phyloP scores from a whole-genome alignment of 768 basidiomycete genomes.

The Vishniacozyma victoriae region DNA sequence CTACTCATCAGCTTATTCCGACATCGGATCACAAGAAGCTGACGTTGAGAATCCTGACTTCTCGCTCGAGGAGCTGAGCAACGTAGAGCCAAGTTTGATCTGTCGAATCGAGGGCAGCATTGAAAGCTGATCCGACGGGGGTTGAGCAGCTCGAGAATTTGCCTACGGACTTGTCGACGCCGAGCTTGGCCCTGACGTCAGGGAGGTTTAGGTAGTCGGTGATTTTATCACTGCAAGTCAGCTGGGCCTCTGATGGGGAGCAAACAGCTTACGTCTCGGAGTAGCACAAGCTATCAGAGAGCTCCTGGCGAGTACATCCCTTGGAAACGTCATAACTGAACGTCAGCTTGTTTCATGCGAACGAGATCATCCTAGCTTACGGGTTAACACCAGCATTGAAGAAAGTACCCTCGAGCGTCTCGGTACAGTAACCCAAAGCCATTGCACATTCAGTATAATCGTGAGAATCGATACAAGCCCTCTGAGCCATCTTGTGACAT shows the following conservation, averaged over 20 bases:
- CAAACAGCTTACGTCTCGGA: slow-evolving; percentile 50
- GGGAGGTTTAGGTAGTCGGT: slow-evolving; percentile 59
- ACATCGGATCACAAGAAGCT: slow-evolving; percentile 2
- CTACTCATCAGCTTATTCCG: slow-evolving; percentile 2
- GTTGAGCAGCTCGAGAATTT: slow-evolving; percentile 60
- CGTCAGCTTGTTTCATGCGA: slow-evolving; percentile 41
- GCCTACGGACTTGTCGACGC: slow-evolving; percentile 53
- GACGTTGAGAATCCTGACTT: slow-evolving; percentile 58
- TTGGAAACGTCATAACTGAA: slow-evolving; percentile 68
- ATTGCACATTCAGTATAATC: slow-evolving; percentile 65
- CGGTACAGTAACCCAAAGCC: slow-evolving; percentile 62
- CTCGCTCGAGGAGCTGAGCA: slow-evolving; percentile 66
- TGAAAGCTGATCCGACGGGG: slow-evolving; percentile 55
- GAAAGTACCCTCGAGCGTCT: slow-evolving; percentile 53
- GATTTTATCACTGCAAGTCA: slow-evolving; percentile 49
- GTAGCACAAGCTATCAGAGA: slow-evolving; percentile 57
- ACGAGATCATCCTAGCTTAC: slow-evolving; percentile 15
- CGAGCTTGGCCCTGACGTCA: slow-evolving; percentile 55
- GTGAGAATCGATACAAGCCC: slow-evolving; percentile 60
- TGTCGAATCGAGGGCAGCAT: slow-evolving; percentile 56
- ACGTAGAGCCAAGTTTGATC: slow-evolving; percentile 58
- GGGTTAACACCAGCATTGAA: slow-evolving; percentile 49
- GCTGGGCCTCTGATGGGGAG: background rate
- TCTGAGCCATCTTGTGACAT: slow-evolving; percentile 58
- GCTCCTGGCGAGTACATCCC: slow-evolving; percentile 53